These are phyloP conservation scores for Conringia planisiliqua DNA, from an alignment of 345 rosid species.

Conservation along the genomic window DNA sequence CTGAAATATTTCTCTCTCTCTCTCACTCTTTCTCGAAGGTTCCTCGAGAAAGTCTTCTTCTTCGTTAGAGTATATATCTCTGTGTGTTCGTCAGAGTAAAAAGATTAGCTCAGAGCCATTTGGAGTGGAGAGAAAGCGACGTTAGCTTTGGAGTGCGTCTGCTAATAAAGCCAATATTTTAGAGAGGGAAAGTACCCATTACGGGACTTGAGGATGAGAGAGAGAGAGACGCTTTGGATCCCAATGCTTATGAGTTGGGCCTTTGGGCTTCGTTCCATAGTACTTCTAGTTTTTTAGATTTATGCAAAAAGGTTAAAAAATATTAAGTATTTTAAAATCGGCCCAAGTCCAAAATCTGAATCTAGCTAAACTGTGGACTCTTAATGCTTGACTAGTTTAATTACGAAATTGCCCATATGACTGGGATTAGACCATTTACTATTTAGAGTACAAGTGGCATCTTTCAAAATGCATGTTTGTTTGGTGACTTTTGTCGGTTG, in stretches of 20 bases:
- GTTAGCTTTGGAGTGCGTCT: constrained; percentile 32
- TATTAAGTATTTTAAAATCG: too few species aligned
- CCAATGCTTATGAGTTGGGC: constrained; percentile 12
- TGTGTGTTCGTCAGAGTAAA: not conserved
- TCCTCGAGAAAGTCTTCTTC: not conserved
- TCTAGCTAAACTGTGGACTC: not conserved
- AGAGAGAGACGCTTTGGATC: not conserved
- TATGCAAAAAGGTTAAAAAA: too few species aligned
- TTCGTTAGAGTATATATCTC: constrained; percentile 1
- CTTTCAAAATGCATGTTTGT: constrained; percentile 11
- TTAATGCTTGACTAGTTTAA: not conserved
- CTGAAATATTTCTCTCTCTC: not conserved
- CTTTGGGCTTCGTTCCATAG: too few species aligned
- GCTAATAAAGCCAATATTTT: constrained; percentile 24
- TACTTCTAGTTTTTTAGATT: too few species aligned
- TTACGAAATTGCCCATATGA: constrained; percentile 3
- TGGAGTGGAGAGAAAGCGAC: constrained; percentile 38
- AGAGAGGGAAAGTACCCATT: constrained; percentile 5
- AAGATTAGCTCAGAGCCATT: constrained; percentile 1
- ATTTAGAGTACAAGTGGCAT: not conserved
- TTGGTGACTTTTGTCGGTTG: constrained; percentile 33
- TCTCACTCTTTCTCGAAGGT: not conserved
- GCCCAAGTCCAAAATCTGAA: not conserved
- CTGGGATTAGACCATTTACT: not conserved
- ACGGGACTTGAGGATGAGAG: not conserved